These are phyloP conservation scores for Beauveria sp. DNA, from an alignment of 2,329 filamentous ascomycete species.

Conservation along the genomic window DNA sequence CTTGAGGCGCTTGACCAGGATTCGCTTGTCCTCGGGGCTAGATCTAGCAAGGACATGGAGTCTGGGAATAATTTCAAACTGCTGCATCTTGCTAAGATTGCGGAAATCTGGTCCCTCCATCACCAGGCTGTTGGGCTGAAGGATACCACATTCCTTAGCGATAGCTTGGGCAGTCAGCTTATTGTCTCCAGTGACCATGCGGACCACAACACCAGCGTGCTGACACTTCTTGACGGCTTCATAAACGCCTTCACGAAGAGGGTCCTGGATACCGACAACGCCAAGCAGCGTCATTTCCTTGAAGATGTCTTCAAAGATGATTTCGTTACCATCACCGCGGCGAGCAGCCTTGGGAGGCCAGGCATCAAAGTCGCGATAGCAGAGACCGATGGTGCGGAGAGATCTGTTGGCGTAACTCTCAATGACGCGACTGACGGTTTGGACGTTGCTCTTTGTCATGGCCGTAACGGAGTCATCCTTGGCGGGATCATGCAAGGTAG, in stretches of 20 bases:
- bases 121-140: slow-evolving; percentile 58
- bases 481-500: slow-evolving; percentile 43
- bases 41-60: slow-evolving; percentile 68
- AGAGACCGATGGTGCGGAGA: slow-evolving; percentile 74
- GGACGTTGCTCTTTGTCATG: slow-evolving; percentile 45
- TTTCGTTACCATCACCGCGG: slow-evolving; percentile 47
- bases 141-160: slow-evolving; percentile 70
- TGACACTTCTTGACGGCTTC: slow-evolving; percentile 69
- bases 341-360: slow-evolving; percentile 69
- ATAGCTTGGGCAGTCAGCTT: slow-evolving; percentile 72
- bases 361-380: slow-evolving; percentile 74
- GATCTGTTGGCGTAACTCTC: slow-evolving; percentile 71
- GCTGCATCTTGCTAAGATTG: slow-evolving; percentile 58
- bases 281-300: slow-evolving; percentile 60
- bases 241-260: slow-evolving; percentile 65
- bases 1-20: slow-evolving; percentile 63
- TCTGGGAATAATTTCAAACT: slow-evolving; percentile 59
- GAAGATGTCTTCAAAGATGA: slow-evolving; percentile 61
- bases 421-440: slow-evolving; percentile 59
- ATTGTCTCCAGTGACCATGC: slow-evolving; percentile 84
- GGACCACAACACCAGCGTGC: slow-evolving; percentile 67
- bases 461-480: slow-evolving; percentile 32
- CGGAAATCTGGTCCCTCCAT: slow-evolving; percentile 76
- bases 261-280: slow-evolving; percentile 75
- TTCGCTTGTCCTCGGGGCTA: slow-evolving; percentile 69